Conservation (phyloP, 83 land plant genomes). For the Diphasiastrum complanatum region DNA sequence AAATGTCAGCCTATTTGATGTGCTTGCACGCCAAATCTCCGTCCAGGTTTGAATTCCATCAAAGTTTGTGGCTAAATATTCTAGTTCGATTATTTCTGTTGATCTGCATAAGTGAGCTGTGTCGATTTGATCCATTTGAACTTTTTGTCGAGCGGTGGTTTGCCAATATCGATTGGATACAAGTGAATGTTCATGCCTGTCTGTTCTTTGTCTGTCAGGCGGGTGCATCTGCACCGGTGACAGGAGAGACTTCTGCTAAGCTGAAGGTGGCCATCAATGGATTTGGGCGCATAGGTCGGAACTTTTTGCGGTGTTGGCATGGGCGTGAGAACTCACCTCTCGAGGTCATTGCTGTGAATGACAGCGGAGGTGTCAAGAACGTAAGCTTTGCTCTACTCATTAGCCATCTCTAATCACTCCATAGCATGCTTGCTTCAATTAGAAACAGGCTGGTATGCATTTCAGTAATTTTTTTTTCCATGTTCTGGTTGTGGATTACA, state of each 20-base stretch:
- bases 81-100: not conserved
- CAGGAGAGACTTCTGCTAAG: conserved; percentile 58
- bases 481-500: too few relatives aligned
- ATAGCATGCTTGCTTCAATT: too few relatives aligned
- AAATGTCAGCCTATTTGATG: conserved; percentile 46
- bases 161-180: not conserved
- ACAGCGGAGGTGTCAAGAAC: conserved; percentile 85
- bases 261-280: conserved; percentile 88
- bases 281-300: conserved; percentile 84
- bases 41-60: conserved; percentile 36
- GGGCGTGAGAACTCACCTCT: conserved; percentile 82
- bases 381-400: too few relatives aligned
- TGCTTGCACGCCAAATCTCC: conserved; percentile 45
- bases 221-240: conserved; percentile 30
- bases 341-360: conserved; percentile 80
- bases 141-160: not conserved
- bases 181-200: not conserved
- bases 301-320: conserved; percentile 90
- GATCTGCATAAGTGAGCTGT: not conserved
- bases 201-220: conserved; percentile 19
- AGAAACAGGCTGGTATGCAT: too few relatives aligned
- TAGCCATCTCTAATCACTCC: too few relatives aligned
- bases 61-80: not conserved
- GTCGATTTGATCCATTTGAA: not conserved
- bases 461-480: too few relatives aligned